phyloP scores from a whole-genome alignment of 352 stramenopile species.

The Plasmopara muralis region DNA sequence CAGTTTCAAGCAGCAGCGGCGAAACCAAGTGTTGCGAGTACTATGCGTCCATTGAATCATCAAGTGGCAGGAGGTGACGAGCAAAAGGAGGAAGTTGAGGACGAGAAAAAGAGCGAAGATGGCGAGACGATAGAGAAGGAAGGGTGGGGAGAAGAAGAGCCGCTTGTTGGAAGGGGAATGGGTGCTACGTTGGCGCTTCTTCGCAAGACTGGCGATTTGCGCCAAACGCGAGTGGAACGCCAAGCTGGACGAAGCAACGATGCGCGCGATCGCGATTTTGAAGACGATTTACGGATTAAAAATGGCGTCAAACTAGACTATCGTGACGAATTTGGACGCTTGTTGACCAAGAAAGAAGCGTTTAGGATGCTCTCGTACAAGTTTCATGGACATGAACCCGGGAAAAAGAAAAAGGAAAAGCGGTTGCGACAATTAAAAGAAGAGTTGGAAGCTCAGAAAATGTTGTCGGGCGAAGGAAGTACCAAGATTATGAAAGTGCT shows the following conservation, averaged over 20 bases:
- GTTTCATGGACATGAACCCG: conserved; percentile 96
- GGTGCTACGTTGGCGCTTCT: conserved; percentile 90
- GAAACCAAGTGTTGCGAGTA: not conserved
- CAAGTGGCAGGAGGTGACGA: conserved; percentile 25
- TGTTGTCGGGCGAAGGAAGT: conserved; percentile 64
- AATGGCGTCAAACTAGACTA: conserved; percentile 94
- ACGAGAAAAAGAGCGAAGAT: conserved; percentile 37
- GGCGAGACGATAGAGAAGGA: conserved; percentile 48
- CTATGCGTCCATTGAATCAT: not conserved
- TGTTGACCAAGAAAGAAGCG: conserved; percentile 97
- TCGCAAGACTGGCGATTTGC: conserved; percentile 90
- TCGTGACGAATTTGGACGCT: conserved; percentile 93
- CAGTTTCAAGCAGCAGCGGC: conserved; percentile 32
- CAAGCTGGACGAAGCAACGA: conserved; percentile 93
- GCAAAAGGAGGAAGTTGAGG: conserved; percentile 26
- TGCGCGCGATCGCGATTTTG: conserved; percentile 87
- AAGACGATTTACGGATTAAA: conserved; percentile 80
- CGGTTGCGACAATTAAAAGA: conserved; percentile 83
- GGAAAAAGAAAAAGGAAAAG: conserved; percentile 98
- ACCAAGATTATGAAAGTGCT: conserved; percentile 83
- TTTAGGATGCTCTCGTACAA: conserved; percentile 98
- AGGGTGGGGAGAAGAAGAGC: conserved; percentile 79
- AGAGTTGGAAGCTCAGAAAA: conserved; percentile 67
- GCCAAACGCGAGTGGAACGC: conserved; percentile 80
- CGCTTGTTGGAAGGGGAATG: conserved; percentile 81